Evolutionary conservation across 352 stramenopile species (phyloP), one percentile per base, ranked within the genome.

Genomic region (Globisporangium cylindrosporum): DNA sequence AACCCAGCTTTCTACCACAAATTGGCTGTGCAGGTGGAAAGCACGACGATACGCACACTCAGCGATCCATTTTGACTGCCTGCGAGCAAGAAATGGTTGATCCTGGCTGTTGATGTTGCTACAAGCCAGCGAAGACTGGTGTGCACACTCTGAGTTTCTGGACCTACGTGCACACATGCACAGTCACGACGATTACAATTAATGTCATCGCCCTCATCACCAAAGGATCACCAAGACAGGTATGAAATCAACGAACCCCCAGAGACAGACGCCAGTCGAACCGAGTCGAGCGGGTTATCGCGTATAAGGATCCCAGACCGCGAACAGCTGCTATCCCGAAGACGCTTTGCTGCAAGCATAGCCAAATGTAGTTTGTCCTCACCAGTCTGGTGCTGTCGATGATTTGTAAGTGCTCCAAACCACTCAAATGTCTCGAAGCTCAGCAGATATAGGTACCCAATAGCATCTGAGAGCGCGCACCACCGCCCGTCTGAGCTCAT

Each of bases 1-100:
- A 49, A 38, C 10, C 36, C 7, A 15, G 27, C 7, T 43, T 22
- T 18, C 15, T 18, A 24, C 12, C 29, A 27, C 15, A 48, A 18
- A 20, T 29, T 27, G 18, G 4, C 29, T 22, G 18, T 18, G 43
- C 9, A 60, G 20, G 6, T 14, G 32, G 1, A 10, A 41, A 71
- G 29, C 29, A 32, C 29, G 4, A 32, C 29, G 29, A 15, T 2
- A 60, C 12, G 5, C 76, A 84, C 78, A 59, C 24, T 77, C n/a
- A 84, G 34, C 8, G 78, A 79, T 18, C 78, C 74, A 36, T 81
- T 72, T 55, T 73, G 63, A 8, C 71, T 79, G 14, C 78, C 78
- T 4, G 65, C 68, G 43, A 86, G 60, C 3, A 86, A 48, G 48
- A 81, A 72, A 20, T 77, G 56, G 12, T 67, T 41, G 24, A 51